Conservation (phyloP, 2,329 filamentous ascomycete genomes). For the Neurospora sp. region DNA sequence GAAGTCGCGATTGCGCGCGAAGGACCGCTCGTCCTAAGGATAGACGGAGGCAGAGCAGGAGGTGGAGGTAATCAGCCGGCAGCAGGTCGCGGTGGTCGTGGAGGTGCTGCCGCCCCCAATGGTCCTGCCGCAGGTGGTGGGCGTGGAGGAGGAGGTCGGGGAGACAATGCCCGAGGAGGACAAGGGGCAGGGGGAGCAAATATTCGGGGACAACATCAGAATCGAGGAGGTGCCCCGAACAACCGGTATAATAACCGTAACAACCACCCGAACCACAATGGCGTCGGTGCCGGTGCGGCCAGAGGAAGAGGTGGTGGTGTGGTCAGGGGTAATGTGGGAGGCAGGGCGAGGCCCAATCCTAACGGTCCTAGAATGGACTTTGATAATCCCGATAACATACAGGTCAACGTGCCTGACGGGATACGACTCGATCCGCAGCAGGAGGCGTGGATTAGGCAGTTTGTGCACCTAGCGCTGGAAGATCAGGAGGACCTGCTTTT, state of each 20-base stretch:
- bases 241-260: constrained; percentile 16
- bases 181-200: constrained; percentile 4
- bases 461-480: constrained; percentile 43
- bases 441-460: constrained; percentile 43
- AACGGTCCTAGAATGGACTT: neutral
- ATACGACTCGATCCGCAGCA: constrained; percentile 33
- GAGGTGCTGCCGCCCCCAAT: constrained; percentile 10
- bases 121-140: constrained; percentile 4
- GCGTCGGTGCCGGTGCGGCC: constrained; percentile 1
- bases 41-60: constrained; percentile 22
- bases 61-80: constrained; percentile 23
- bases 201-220: constrained; percentile 3
- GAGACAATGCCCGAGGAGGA: neutral
- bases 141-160: constrained; percentile 4
- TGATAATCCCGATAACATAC: neutral
- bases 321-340: neutral
- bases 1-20: constrained; percentile 42
- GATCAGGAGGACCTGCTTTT: constrained; percentile 40
- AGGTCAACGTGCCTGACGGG: neutral
- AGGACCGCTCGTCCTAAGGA: constrained; percentile 46
- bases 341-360: neutral
- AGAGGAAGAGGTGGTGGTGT: neutral
- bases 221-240: constrained; percentile 4
- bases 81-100: constrained; percentile 17
- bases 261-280: constrained; percentile 5